phyloP scores from a whole-genome alignment of 371 early-diverging fungal species.

The Batrachochytrium dendrobatidis region DNA sequence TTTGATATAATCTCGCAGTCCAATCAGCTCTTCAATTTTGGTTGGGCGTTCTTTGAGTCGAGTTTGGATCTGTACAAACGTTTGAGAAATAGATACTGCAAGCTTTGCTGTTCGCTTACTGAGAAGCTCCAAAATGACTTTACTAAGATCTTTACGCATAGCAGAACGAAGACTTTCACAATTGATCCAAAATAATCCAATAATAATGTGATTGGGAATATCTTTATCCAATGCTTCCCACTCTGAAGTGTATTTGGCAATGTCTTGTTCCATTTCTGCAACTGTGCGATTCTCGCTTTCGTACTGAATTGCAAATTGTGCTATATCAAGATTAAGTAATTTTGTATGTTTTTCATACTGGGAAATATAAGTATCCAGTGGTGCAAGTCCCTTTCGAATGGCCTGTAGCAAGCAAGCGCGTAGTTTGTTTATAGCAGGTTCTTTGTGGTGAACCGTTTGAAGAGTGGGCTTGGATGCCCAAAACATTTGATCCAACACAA shows the following conservation, averaged over 20 bases:
- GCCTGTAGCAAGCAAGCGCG: constrained; percentile 21
- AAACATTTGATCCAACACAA: constrained; percentile 46
- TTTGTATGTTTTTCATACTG: constrained; percentile 39
- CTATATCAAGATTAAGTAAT: constrained; percentile 37
- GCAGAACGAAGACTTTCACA: constrained; percentile 44
- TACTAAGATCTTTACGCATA: constrained; percentile 42
- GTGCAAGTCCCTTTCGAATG: constrained; percentile 25
- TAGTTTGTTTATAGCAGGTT: constrained; percentile 23
- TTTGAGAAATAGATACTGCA: constrained; percentile 31
- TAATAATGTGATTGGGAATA: constrained; percentile 37
- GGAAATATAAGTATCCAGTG: constrained; percentile 29
- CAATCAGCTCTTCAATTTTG: constrained; percentile 52
- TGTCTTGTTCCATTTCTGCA: constrained; percentile 48
- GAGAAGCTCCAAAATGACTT: constrained; percentile 45
- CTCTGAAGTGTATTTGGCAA: constrained; percentile 31
- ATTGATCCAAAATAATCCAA: constrained; percentile 46
- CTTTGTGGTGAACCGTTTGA: constrained; percentile 32
- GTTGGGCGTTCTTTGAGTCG: constrained; percentile 39
- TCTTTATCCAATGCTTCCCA: constrained; percentile 44
- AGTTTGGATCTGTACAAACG: constrained; percentile 33
- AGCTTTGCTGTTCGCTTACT: constrained; percentile 31
- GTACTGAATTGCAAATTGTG: constrained; percentile 37
- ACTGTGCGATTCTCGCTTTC: constrained; percentile 37
- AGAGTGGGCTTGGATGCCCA: constrained; percentile 47
- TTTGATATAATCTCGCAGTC: constrained; percentile 46